A percentile compares a stretch with the other conserved stretches of the same genome.
These are phyloP conservation scores for Ascochyta rabiei DNA, from an alignment of 2,329 filamentous ascomycete genomes.

Conservation along the genomic window DNA sequence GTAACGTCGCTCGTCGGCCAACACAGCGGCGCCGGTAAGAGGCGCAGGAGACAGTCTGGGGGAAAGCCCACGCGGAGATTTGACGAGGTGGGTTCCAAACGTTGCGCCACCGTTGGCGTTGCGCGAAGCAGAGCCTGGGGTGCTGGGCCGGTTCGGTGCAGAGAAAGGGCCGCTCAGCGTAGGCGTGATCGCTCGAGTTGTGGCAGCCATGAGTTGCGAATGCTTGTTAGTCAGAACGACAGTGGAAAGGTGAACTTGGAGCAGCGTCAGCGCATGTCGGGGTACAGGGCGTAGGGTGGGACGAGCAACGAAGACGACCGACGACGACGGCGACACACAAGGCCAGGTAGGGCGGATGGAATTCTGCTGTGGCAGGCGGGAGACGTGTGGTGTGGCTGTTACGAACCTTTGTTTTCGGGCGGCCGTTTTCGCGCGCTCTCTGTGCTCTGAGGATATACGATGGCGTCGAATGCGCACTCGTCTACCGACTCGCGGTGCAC, in stretches of 20 bases:
- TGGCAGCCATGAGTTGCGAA: conserved; percentile 50
- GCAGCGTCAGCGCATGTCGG: conserved; percentile 16
- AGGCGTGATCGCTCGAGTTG: conserved; percentile 52
- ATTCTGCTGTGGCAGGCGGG: not conserved
- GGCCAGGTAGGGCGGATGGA: not conserved
- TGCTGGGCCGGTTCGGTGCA: conserved; percentile 48
- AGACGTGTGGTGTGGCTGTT: conserved; percentile 5
- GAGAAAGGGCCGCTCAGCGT: conserved; percentile 50
- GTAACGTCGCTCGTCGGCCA: conserved; percentile 55
- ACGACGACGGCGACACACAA: too few species aligned
- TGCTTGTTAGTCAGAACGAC: not conserved
- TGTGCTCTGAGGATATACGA: conserved; percentile 1
- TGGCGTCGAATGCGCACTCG: conserved; percentile 16
- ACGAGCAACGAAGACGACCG: not conserved
- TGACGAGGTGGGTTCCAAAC: conserved; percentile 49
- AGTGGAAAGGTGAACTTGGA: conserved; percentile 8
- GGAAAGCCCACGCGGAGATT: conserved; percentile 50
- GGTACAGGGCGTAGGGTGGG: not conserved
- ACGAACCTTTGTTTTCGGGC: conserved; percentile 33
- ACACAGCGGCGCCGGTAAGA: conserved; percentile 56
- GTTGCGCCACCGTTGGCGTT: conserved; percentile 37
- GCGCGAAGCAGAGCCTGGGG: conserved; percentile 44
- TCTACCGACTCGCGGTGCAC: conserved; percentile 19
- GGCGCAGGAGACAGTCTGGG: conserved; percentile 49
- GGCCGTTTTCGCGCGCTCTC: conserved; percentile 20